phyloP scores from a whole-genome alignment of 306 rosid genomes.

The Prunus kanzakura region DNA sequence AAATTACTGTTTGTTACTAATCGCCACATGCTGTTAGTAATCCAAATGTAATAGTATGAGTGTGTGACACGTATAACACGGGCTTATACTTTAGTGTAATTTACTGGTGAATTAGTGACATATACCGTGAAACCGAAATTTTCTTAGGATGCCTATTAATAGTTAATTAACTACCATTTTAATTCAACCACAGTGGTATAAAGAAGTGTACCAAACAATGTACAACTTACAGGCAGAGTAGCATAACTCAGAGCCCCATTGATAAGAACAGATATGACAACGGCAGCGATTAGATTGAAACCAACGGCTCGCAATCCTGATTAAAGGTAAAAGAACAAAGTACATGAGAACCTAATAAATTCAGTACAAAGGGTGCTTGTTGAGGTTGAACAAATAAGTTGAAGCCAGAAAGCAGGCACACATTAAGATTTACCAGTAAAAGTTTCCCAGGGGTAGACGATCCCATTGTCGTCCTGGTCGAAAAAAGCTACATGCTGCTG shows the following conservation, averaged over 20 bases:
- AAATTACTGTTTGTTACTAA: no score
- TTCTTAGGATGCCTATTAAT: not conserved
- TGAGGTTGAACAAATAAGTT: not conserved
- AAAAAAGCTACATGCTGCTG: constrained; percentile 80
- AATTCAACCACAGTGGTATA: not conserved
- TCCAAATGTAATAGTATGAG: no score
- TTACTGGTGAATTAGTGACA: no score
- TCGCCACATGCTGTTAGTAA: no score
- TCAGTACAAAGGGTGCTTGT: not conserved
- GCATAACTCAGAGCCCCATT: constrained; percentile 52
- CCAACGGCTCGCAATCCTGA: constrained; percentile 75
- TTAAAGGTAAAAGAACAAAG: not conserved
- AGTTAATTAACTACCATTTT: not conserved
- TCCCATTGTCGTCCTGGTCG: constrained; percentile 74
- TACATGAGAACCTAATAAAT: not conserved
- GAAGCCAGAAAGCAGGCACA: not conserved
- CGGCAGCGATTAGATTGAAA: constrained; percentile 56
- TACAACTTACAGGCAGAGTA: constrained; percentile 61
- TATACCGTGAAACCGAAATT: no score
- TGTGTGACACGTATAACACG: no score
- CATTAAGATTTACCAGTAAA: constrained; percentile 38
- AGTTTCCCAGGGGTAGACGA: constrained; percentile 90
- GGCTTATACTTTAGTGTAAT: no score
- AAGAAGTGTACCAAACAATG: not conserved
- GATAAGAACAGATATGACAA: constrained; percentile 39